Base-by-base conservation (phyloP, 2,329 filamentous ascomycete species). In the Exophiala aquamarina region DNA sequence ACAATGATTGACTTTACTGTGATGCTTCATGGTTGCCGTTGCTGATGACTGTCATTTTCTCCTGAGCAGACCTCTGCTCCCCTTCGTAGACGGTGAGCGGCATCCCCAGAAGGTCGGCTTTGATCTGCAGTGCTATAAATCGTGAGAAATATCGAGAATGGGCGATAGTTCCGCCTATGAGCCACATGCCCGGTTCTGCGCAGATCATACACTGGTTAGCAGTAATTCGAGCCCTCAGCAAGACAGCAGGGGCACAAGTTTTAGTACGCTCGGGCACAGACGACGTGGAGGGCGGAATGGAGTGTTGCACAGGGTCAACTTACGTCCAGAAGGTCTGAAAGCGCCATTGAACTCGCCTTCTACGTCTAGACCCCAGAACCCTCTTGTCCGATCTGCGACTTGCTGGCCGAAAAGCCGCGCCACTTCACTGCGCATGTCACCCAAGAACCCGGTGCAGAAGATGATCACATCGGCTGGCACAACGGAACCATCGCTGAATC, bases 281-380 rank as follows among this genome's bases (percentile, higher is more conserved):
- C n/a, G n/a, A n/a, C n/a, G n/a, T n/a, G n/a, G n/a, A n/a, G n/a
- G n/a, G n/a, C n/a, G n/a, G n/a, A n/a, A n/a, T n/a, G n/a, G n/a
- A 21, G 13, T 14, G 34, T 14, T 37, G 13, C 4, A 37, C 72
- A 18, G 3, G n/a, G 13, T 41, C 29, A 13, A 63, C 66, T 61
- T 54, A 68, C 66, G 66, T 14, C 63, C 63, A 39, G 60, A 59
- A 4, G 62, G 66, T 44, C 60, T 67, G 50, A 64, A 72, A 43
- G 69, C 67, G 0, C 69, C 72, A 39, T 66, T 61, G 19, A 74
- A 57, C 53, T 76, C 74, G 8, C 73, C 73, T 49, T 76, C 72
- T 2, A 63, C 54, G 55, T 76, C 67, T 13, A 74, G 52, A 1
- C 70, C 66, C 65, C 66, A 74, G 33, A 67, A 72, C 41, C 74